Percentiles rank a stretch among this genome's conserved stretches.
Conservation (phyloP, 495 filamentous ascomycete species). For the Tuber aestivum region DNA sequence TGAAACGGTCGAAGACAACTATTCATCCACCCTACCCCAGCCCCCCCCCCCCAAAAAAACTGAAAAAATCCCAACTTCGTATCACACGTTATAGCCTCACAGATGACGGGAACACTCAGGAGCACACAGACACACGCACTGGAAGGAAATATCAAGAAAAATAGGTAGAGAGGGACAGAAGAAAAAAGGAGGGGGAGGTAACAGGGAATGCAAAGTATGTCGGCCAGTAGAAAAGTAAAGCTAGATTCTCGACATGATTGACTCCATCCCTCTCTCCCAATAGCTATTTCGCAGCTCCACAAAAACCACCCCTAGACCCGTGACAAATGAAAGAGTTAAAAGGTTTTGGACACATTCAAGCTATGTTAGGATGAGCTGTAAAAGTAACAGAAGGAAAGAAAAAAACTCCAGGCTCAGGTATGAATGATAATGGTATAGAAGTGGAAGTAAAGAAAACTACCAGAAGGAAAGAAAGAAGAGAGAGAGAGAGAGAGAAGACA, state of each 20-base stretch:
- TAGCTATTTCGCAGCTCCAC: neutral
- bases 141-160: slow-evolving; percentile 20
- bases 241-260: neutral
- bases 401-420: slow-evolving; percentile 24
- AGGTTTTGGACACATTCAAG: neutral
- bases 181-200: neutral
- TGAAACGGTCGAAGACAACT: slow-evolving; percentile 20
- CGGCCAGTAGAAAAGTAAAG: neutral
- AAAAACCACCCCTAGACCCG: neutral
- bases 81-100: slow-evolving; percentile 45
- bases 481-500: slow-evolving; percentile 10
- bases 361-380: neutral
- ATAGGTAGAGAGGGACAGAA: slow-evolving; percentile 4
- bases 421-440: neutral
- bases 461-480: neutral
- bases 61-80: slow-evolving; percentile 33
- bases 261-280: neutral
- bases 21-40: slow-evolving; percentile 38
- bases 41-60: slow-evolving; percentile 28
- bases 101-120: slow-evolving; percentile 33
- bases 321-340: slow-evolving; percentile 4
- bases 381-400: slow-evolving; percentile 21
- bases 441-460: neutral
- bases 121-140: slow-evolving; percentile 28
- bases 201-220: neutral